Evolutionary conservation across 2,329 filamentous ascomycete species (phyloP), one percentile per base, ranked within the genome.

Genomic region (Truncatella angustata): DNA sequence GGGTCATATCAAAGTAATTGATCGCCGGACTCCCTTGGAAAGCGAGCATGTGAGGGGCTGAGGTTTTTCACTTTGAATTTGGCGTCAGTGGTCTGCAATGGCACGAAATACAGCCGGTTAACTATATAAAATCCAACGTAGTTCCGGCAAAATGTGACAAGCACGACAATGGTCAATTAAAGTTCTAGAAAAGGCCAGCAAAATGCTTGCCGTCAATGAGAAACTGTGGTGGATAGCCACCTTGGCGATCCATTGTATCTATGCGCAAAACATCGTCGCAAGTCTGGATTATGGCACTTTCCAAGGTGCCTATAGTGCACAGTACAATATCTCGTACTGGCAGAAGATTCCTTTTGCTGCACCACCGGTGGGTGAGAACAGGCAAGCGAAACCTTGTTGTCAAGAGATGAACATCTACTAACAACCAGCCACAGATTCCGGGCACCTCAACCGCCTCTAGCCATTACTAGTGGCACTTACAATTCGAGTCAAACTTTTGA

Each of bases 291-390:
- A 80, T 57, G 77, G 76, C 24, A 73, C 68, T 16, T 82, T 84
- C 55, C 68, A 74, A 56, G 81, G 81, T 16, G 73, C 74, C 42
- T 80, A 80, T 57, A 74, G 75, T 16, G 55, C 66, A 7, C 58
- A 63, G 3, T 83, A 84, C 60, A 82, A 84, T 59, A 75, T 84
- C 37, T 78, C 75, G 23, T 81, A 83, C 65, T 85, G 75, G 67
- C 77, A 76, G 55, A 83, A 79, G 58, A 83, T 86, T 45, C 82
- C 82, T 14, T 86, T 80, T 58, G 82, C 78, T 4, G 78, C 81
- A 11, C 79, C 83, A 1, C 82, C 83, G 12, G 67, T 73, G 11
- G 80, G 81, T 2, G 61, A 73, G 43, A 84, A 85, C 59, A 61
- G 60, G 60, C 58, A 51, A 40, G 39, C 14, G 23, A 28, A 16